These are phyloP conservation scores for Taphrina sp. DNA, from an alignment of 1,139 yeast species.

Conservation along the genomic window DNA sequence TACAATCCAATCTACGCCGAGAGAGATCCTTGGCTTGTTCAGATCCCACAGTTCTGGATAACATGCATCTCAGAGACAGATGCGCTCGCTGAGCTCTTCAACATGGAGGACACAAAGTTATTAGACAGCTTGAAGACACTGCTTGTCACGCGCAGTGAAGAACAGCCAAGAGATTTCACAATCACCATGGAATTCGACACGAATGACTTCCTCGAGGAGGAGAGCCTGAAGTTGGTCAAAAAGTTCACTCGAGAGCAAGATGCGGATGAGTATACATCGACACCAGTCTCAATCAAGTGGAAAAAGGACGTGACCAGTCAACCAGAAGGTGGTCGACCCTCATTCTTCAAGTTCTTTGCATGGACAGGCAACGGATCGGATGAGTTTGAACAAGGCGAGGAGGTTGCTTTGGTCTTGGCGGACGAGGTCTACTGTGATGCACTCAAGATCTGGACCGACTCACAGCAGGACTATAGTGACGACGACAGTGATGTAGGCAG, in stretches of 20 bases:
- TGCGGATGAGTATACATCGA: slow-evolving; percentile 38
- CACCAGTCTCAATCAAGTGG: slow-evolving; percentile 44
- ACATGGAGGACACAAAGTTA: slow-evolving; percentile 42
- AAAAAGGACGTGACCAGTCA: slow-evolving; percentile 43
- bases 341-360: slow-evolving; percentile 44
- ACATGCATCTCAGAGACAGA: slow-evolving; percentile 42
- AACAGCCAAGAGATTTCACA: slow-evolving; percentile 42
- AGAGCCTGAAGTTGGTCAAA: slow-evolving; percentile 22
- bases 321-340: slow-evolving; percentile 40
- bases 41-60: slow-evolving; percentile 48
- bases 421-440: slow-evolving; percentile 49
- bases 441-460: slow-evolving; percentile 42
- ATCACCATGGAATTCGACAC: slow-evolving; percentile 44
- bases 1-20: slow-evolving; percentile 44
- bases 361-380: slow-evolving; percentile 46
- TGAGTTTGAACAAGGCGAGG: slow-evolving; percentile 43
- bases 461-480: slow-evolving; percentile 40
- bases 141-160: slow-evolving; percentile 43
- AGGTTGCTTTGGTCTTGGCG: slow-evolving; percentile 44
- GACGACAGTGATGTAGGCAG: slow-evolving; percentile 39
- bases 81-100: slow-evolving; percentile 42
- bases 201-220: slow-evolving; percentile 43
- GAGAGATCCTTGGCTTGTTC: slow-evolving; percentile 42
- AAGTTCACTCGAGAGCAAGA: slow-evolving; percentile 35
- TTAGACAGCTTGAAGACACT: slow-evolving; percentile 43